Percentiles rank a stretch among this genome's conserved stretches.
Evolutionary conservation across 2,329 filamentous ascomycete species (phyloP).

Genomic region (Sporothrix luriei): DNA sequence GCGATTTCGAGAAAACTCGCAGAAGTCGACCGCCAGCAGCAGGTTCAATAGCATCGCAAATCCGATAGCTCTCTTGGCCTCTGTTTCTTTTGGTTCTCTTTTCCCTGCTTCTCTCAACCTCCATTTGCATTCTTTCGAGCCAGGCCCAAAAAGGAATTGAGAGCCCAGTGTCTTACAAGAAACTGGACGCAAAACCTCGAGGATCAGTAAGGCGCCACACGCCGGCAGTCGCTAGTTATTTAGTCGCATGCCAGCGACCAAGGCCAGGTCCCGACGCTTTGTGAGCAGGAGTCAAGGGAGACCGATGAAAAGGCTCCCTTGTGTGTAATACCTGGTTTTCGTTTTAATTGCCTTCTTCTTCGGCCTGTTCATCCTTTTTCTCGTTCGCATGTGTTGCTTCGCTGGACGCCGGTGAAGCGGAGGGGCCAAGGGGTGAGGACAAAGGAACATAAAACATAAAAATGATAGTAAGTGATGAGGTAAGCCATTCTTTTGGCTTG

Average conservation of each 20-base stretch:
- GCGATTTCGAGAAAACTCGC: no score
- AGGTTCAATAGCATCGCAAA: background rate
- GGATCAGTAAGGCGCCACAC: conserved; percentile 25
- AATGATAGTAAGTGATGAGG: background rate
- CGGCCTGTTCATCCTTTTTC: no score
- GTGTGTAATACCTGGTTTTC: background rate
- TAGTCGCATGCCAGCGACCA: background rate
- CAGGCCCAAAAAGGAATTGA: conserved; percentile 13
- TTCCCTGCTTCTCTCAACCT: background rate
- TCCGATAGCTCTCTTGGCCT: background rate
- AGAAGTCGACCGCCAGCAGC: background rate
- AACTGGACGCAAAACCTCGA: conserved; percentile 4
- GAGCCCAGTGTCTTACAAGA: conserved; percentile 11
- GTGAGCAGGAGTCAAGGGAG: conserved; percentile 1
- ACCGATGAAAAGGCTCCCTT: background rate
- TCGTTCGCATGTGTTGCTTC: background rate
- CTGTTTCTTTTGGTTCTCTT: background rate
- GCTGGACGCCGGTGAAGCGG: background rate
- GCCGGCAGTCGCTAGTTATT: conserved; percentile 12
- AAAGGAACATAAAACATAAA: conserved; percentile 15
- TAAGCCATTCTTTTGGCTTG: background rate
- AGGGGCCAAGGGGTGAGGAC: background rate
- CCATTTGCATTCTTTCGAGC: background rate
- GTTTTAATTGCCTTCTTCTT: background rate
- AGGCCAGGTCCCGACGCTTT: background rate